Percentiles rank a stretch among this genome's conserved stretches.
Evolutionary conservation across 192 early-diverging fungal genomes (phyloP).

Genomic region (Backusella sp.): DNA sequence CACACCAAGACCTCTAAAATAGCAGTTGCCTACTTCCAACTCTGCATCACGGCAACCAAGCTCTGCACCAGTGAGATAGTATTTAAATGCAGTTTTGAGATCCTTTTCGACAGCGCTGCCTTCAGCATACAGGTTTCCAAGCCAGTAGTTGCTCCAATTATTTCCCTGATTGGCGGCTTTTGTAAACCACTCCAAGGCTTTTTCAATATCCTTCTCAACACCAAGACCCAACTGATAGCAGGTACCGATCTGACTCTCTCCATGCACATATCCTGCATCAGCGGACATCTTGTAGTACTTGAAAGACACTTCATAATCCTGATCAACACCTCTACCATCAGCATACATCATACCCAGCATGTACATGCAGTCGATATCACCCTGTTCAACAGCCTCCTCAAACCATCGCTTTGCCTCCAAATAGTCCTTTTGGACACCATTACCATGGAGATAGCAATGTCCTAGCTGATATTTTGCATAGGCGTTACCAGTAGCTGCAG

Average conservation of each 20-base stretch:
- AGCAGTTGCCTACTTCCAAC: background rate
- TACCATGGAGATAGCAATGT: background rate
- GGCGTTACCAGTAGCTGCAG: background rate
- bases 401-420: background rate
- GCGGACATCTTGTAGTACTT: constrained; percentile 1
- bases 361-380: background rate
- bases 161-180: background rate
- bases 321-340: background rate
- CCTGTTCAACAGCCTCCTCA: background rate
- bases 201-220: background rate
- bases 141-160: background rate
- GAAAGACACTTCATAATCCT: background rate
- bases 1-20: background rate
- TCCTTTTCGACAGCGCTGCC: background rate
- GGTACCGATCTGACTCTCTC: background rate
- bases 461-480: background rate
- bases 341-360: background rate
- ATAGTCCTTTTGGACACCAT: background rate
- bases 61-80: background rate
- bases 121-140: background rate
- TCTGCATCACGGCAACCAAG: background rate
- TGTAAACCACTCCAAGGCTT: background rate
- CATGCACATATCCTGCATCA: background rate
- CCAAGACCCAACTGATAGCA: background rate
- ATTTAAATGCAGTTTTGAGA: background rate